phyloP scores from a whole-genome alignment of 306 rosid genomes.

The Fragaria ananassa region DNA sequence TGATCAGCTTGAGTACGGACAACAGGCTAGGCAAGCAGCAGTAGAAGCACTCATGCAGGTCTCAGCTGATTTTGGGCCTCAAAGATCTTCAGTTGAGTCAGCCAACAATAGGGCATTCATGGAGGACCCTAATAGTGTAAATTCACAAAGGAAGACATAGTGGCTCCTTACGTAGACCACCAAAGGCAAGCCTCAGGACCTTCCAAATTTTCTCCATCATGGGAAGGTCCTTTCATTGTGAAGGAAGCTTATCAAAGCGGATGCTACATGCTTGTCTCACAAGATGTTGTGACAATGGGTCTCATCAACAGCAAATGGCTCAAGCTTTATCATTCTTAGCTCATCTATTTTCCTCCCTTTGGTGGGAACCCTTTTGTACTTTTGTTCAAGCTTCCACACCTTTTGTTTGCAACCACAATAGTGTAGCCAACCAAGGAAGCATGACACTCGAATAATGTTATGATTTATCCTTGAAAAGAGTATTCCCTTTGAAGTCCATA shows the following conservation, averaged over 20 bases:
- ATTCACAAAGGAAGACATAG: not conserved
- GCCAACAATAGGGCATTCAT: not conserved
- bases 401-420: too few species aligned
- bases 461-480: too few species aligned
- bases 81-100: not conserved
- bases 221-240: not conserved
- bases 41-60: not conserved
- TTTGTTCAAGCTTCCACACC: not conserved
- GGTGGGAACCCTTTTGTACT: too few species aligned
- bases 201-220: not conserved
- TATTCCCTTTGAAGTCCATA: too few species aligned
- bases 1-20: not conserved
- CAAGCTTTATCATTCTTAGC: not conserved
- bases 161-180: not conserved
- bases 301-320: not conserved
- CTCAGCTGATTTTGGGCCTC: not conserved
- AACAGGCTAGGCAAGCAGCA: not conserved
- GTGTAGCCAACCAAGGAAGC: not conserved
- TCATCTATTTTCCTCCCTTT: not conserved
- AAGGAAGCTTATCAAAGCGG: not conserved
- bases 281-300: not conserved
- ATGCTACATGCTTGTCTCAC: not conserved
- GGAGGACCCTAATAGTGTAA: not conserved
- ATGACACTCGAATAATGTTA: too few species aligned
- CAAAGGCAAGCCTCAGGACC: not conserved